Evolutionary conservation across 2,329 filamentous ascomycete genomes (phyloP).

Genomic region (Rosellinia necatrix): DNA sequence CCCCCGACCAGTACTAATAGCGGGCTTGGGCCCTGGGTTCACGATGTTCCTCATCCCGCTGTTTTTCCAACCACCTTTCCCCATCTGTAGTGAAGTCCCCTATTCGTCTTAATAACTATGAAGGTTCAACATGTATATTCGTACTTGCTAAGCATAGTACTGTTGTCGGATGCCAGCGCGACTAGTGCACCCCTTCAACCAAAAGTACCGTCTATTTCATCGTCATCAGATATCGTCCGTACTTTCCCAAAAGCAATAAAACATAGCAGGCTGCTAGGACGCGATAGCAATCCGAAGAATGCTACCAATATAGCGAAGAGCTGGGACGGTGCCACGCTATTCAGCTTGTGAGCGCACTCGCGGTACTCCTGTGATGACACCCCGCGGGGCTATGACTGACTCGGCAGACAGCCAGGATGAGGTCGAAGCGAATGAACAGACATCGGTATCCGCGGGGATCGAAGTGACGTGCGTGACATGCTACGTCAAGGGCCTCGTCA

Average conservation of each 20-base stretch:
- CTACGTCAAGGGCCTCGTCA: constrained; percentile 54
- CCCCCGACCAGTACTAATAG: too few relatives aligned
- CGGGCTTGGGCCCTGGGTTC: neutral
- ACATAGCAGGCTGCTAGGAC: neutral
- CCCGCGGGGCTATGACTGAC: constrained; percentile 1
- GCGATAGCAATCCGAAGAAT: constrained; percentile 32
- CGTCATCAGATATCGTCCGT: neutral
- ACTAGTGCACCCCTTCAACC: neutral
- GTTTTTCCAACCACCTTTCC: neutral
- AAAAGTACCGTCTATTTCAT: neutral
- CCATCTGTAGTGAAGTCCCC: neutral
- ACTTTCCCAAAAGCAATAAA: constrained; percentile 9
- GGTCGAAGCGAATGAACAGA: constrained; percentile 27
- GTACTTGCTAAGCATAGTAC: constrained; percentile 6
- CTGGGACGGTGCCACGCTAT: constrained; percentile 46
- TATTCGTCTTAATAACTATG: constrained; percentile 7
- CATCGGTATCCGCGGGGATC: constrained; percentile 36
- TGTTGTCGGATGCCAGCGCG: neutral
- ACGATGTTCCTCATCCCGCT: neutral
- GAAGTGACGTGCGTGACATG: constrained; percentile 53
- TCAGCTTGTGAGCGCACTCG: constrained; percentile 39
- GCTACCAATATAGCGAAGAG: constrained; percentile 45
- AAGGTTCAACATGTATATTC: neutral
- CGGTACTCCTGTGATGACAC: neutral
- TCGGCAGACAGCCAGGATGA: constrained; percentile 11